Percentiles rank a stretch among this genome's conserved stretches.
These are phyloP conservation scores for Arabidopsis hybrid DNA, from an alignment of 441 rosid genomes.

Conservation along the genomic window DNA sequence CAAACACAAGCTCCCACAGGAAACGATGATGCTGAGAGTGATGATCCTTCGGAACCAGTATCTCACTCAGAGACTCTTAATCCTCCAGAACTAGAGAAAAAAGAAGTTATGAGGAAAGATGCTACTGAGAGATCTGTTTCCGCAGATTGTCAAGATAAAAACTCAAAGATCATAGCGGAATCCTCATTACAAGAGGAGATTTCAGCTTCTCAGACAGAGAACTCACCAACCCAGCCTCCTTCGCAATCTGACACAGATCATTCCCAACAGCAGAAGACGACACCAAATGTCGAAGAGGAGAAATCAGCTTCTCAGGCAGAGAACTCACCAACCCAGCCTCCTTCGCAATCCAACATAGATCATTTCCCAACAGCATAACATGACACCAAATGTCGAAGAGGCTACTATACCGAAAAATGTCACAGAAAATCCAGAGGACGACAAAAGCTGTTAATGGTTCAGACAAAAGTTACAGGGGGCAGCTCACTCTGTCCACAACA, in stretches of 20 bases:
- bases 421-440: slow-evolving; percentile 26
- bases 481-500: slow-evolving; percentile 14
- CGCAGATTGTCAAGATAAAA: slow-evolving; percentile 41
- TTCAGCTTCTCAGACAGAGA: slow-evolving; percentile 48
- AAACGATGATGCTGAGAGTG: slow-evolving; percentile 4
- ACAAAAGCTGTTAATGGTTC: slow-evolving; percentile 28
- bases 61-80: slow-evolving; percentile 30
- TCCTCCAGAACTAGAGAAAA: slow-evolving; percentile 41
- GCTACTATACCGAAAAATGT: neutral
- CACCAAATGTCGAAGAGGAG: slow-evolving; percentile 43
- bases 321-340: too few relatives aligned
- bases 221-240: slow-evolving; percentile 43
- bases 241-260: slow-evolving; percentile 24
- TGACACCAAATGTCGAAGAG: too few relatives aligned
- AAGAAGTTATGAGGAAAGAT: slow-evolving; percentile 41
- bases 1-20: slow-evolving; percentile 26
- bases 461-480: slow-evolving; percentile 12
- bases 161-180: slow-evolving; percentile 46
- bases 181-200: slow-evolving; percentile 50
- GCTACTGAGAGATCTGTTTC: slow-evolving; percentile 47
- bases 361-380: too few relatives aligned
- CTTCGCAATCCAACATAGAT: too few relatives aligned
- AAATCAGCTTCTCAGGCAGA: too few relatives aligned
- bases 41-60: slow-evolving; percentile 28
- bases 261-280: slow-evolving; percentile 45